Percentiles rank a stretch among this genome's conserved stretches.
phyloP scores from a whole-genome alignment of 164 flowering plant species.

The Buxus sempervirens region DNA sequence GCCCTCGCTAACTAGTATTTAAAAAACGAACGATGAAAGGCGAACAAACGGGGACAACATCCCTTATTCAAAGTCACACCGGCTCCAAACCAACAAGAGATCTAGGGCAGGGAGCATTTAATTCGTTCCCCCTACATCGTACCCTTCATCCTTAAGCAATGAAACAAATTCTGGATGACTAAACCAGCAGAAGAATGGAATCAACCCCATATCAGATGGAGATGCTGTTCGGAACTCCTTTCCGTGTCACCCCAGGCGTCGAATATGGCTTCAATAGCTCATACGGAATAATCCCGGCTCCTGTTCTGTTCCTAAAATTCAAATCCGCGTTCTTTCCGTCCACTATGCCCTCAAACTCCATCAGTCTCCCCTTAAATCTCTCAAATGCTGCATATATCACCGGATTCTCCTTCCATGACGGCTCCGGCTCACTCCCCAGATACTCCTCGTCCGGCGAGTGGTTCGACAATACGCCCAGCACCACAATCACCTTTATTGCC shows the following conservation, averaged over 20 bases:
- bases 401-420: slow-evolving; percentile 33
- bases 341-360: slow-evolving; percentile 39
- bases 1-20: too few species aligned
- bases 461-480: slow-evolving; percentile 36
- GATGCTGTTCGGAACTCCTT: slow-evolving; percentile 51
- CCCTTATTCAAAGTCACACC: too few species aligned
- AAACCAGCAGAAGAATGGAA: too few species aligned
- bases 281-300: slow-evolving; percentile 54
- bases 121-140: too few species aligned
- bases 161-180: too few species aligned
- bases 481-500: slow-evolving; percentile 39
- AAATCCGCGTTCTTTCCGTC: slow-evolving; percentile 35
- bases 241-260: slow-evolving; percentile 45
- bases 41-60: too few species aligned
- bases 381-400: slow-evolving; percentile 37
- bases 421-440: slow-evolving; percentile 39
- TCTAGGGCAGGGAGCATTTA: too few species aligned
- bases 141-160: too few species aligned
- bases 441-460: slow-evolving; percentile 69
- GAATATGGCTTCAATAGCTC: slow-evolving; percentile 51
- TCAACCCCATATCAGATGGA: slow-evolving; percentile 37
- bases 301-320: slow-evolving; percentile 38
- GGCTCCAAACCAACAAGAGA: too few species aligned
- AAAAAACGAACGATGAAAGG: too few species aligned
- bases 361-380: slow-evolving; percentile 31